These are phyloP conservation scores for Scheffersomyces coipomensis DNA, from an alignment of 805 yeast genomes.

Conservation along the genomic window DNA sequence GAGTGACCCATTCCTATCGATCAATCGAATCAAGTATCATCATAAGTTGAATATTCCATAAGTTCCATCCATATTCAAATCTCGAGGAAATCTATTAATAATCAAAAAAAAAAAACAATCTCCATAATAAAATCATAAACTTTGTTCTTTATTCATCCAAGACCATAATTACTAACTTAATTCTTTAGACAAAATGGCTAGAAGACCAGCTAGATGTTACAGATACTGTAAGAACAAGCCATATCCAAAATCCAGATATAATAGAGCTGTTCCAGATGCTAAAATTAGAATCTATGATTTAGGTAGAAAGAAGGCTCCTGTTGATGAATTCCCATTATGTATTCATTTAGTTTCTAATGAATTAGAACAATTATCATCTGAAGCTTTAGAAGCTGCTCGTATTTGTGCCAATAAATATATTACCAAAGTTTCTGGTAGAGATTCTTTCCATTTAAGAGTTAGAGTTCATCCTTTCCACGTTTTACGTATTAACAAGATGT, in stretches of 20 bases:
- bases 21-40: too few relatives aligned
- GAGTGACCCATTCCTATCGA: too few relatives aligned
- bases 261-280: slow-evolving; percentile 99
- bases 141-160: too few relatives aligned
- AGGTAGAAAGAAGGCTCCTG: slow-evolving; percentile 99
- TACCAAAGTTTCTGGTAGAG: slow-evolving; percentile 97
- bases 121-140: too few relatives aligned
- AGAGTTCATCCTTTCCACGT: slow-evolving; percentile 99
- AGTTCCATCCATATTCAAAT: too few relatives aligned
- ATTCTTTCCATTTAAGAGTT: slow-evolving; percentile 99
- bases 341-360: slow-evolving; percentile 99
- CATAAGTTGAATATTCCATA: too few relatives aligned
- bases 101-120: too few relatives aligned
- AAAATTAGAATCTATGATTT: slow-evolving; percentile 98
- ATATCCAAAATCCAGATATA: slow-evolving; percentile 99
- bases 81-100: too few relatives aligned
- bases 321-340: slow-evolving; percentile 99
- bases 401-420: slow-evolving; percentile 99
- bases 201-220: slow-evolving; percentile 99
- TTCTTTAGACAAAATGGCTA: slow-evolving; percentile 79
- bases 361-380: slow-evolving; percentile 98
- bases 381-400: slow-evolving; percentile 99
- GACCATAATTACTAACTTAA: slow-evolving; percentile 21
- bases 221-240: slow-evolving; percentile 99
- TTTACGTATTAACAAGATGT: slow-evolving; percentile 99